Base-by-base conservation (phyloP, 139 green algal genomes). In the Chlorella sp. region DNA sequence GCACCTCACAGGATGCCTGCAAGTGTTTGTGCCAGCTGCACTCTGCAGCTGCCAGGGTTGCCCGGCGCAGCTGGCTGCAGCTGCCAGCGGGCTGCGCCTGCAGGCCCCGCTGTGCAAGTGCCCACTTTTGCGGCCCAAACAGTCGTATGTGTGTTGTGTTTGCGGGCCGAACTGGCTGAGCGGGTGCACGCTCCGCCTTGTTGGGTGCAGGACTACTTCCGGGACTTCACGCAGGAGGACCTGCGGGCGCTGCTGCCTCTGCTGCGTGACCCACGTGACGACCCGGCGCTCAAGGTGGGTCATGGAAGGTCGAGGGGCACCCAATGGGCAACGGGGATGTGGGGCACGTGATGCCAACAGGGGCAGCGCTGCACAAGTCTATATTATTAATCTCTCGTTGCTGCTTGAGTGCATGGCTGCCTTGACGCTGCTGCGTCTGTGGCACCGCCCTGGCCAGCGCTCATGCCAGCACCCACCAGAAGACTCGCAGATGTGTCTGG, bases 201-300 rank as follows among this genome's bases (percentile, higher is more conserved):
- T 2, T 24, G 40, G 28, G 21, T 57, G 73, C 93, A 97, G 94
- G 96, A 97, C 37, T 97, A 96, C 91, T 97, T 98, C 85, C 90
- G 96, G 0, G 93, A 97, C 71, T 85, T 97, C 9, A 96, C 93
- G 4, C 90, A 90, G n/a, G 95, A 97, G 68, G 96, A 98, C 78
- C 42, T 98, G 16, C 79, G 86, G 19, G 88, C 89, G 18, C 89
- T 98, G 57, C 75, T 96, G 40, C 91, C 92, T 0, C 73, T 87
- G 12, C 82, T 71, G 24, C 60, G 66, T 3, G 87, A 94, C 42
- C 91, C 92, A 1, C 75, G 93, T 28, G 85, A 94, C 2, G 96
- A 97, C 78, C 94, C 96, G 12, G 90, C 91, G 1, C 83, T 97
- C 21, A 90, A 61, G 53, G 82, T 91, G 82, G 22, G 81, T 1